Base-by-base conservation (phyloP, 495 filamentous ascomycete genomes). In the Hypoxylon intermedium region DNA sequence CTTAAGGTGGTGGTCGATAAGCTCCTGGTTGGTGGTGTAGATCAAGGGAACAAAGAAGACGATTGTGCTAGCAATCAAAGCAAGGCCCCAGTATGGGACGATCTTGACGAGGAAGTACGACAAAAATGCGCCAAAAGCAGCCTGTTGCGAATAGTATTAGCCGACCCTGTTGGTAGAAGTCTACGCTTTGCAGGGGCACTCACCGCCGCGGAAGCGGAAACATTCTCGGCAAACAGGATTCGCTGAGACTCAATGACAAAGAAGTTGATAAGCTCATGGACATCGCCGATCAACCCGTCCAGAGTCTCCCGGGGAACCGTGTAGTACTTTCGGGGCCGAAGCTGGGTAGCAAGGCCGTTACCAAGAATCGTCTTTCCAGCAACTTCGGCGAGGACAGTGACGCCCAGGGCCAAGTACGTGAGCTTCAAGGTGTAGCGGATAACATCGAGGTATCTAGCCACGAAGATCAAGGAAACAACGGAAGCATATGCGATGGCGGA, bases 161-260 rank as follows among this genome's bases (percentile, higher is more conserved):
- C 40, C 31, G 41, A 34, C 2, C 3, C 49, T 41, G n/a, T 12
- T 24, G n/a, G n/a, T n/a, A n/a, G n/a, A n/a, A 51, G 19, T 28
- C 50, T 30, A n/a, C 2, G 3, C 11, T 36, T 0, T 11, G 13
- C 13, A 51, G 44, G 49, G 45, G 37, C 28, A 81, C 91, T 76
- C 86, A 97, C 93, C 58, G 85, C 85, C 75, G 85, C 73, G 1
- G 94, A 96, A 62, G 85, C 87, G 52, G 84, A 79, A 44, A 96
- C 79, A 69, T 98, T 98, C 85, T 99, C 94, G 46, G 87, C 94
- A 65, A 96, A 99, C 49, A 98, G 65, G 67, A 99, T 84, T 56
- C 95, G 87, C 83, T 99, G 94, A 72, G 90, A 87, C 78, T 99
- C 94, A 61, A 99, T 92, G 62, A 97, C 82, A 77, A 97, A 92